Evolutionary conservation across 805 yeast species (phyloP).

Genomic region (Pichia sporocuriosa): DNA sequence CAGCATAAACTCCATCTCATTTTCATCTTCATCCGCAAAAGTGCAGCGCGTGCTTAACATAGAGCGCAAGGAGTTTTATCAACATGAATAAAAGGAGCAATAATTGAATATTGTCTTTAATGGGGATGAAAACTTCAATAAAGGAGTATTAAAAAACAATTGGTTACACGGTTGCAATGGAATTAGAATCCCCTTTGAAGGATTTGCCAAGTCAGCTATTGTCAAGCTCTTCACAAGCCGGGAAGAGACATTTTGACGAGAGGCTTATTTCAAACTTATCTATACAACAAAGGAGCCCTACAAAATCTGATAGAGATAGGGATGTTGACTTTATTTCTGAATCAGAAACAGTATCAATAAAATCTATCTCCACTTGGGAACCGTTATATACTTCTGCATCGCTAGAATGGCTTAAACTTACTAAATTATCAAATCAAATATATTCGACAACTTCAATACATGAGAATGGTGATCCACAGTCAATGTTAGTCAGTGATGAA

Average conservation of each 20-base stretch:
- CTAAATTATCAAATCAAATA: slow-evolving; percentile 19
- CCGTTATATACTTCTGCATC: background rate
- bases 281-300: slow-evolving; percentile 1
- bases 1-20: too few species aligned
- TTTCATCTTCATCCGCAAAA: too few species aligned
- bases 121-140: background rate
- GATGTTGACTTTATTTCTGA: background rate
- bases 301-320: background rate
- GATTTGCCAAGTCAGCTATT: background rate
- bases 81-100: too few species aligned
- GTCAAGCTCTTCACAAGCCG: background rate
- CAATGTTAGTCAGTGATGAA: slow-evolving; percentile 35
- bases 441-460: slow-evolving; percentile 16
- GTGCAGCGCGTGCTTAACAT: too few species aligned
- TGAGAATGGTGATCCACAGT: slow-evolving; percentile 45
- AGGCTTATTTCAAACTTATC: slow-evolving; percentile 6
- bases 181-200: background rate
- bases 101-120: too few species aligned
- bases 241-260: slow-evolving; percentile 3
- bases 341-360: too few species aligned
- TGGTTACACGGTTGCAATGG: background rate
- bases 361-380: too few species aligned
- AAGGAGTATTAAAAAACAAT: too few species aligned
- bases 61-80: too few species aligned
- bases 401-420: slow-evolving; percentile 27